phyloP scores from a whole-genome alignment of 208 protist genomes.

The Leishmania tropica region DNA sequence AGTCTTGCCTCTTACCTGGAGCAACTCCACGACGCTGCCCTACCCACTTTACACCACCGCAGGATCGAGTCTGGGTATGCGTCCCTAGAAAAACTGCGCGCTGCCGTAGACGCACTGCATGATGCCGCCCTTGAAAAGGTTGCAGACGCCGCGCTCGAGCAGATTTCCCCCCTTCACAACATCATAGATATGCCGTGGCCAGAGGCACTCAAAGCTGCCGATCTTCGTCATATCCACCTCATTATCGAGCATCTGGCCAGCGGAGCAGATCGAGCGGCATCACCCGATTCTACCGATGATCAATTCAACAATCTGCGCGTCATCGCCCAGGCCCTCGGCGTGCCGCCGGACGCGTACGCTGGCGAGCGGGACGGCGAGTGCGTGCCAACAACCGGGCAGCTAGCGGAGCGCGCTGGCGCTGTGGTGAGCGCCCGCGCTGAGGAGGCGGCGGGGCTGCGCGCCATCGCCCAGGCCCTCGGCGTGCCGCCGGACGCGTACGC shows the following conservation, averaged over 20 bases:
- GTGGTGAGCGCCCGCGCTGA: background rate
- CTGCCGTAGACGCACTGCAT: background rate
- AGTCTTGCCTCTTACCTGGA: background rate
- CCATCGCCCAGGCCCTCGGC: background rate
- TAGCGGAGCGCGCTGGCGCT: background rate
- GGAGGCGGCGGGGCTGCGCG: background rate
- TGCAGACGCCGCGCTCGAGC: background rate
- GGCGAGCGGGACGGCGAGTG: background rate
- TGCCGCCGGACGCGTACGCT: constrained; percentile 7
- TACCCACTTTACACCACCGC: background rate
- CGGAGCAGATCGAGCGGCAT: background rate
- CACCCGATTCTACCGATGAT: background rate
- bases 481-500: constrained; percentile 5
- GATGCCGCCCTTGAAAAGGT: background rate
- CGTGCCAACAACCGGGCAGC: constrained; percentile 19
- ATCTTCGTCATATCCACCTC: background rate
- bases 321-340: background rate
- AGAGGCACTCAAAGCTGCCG: background rate
- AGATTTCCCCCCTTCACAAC: background rate
- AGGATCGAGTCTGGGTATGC: background rate
- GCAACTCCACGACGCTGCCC: background rate
- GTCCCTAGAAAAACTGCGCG: background rate
- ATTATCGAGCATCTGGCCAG: background rate
- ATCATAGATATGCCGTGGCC: background rate
- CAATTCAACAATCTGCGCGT: background rate